Percentiles rank a stretch among this genome's conserved stretches.
phyloP scores from a whole-genome alignment of 2,329 filamentous ascomycete species.

The Fusarium clavum region DNA sequence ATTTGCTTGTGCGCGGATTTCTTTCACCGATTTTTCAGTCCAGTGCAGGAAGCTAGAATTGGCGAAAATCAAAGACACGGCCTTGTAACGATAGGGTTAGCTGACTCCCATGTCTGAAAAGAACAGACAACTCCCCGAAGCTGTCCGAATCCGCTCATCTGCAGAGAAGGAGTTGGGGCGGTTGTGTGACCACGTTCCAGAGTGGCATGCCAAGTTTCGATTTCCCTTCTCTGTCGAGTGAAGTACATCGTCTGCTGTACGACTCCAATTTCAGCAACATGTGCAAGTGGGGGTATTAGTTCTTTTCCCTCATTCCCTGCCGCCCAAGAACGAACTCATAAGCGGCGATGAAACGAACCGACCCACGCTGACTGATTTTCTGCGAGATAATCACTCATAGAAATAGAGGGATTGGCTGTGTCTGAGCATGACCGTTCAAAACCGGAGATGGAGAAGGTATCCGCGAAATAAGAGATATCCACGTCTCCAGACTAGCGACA shows the following conservation, averaged over 20 bases:
- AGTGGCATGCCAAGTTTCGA: conserved; percentile 15
- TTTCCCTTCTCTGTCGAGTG: conserved; percentile 12
- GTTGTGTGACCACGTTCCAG: conserved; percentile 24
- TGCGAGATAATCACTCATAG: conserved; percentile 33
- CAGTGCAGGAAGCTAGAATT: conserved; percentile 9
- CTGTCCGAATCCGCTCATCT: conserved; percentile 20
- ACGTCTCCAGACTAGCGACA: conserved; percentile 22
- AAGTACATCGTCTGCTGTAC: conserved; percentile 5
- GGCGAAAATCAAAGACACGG: conserved; percentile 9
- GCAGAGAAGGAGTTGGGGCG: conserved; percentile 3
- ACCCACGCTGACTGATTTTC: conserved; percentile 14
- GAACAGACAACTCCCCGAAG: conserved; percentile 34
- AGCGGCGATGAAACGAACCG: conserved; percentile 6
- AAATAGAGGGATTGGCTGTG: conserved; percentile 13
- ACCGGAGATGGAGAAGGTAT: conserved; percentile 16
- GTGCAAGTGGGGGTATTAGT: conserved; percentile 25
- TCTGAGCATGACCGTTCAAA: conserved; percentile 1
- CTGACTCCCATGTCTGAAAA: conserved; percentile 4
- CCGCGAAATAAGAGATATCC: conserved; percentile 30
- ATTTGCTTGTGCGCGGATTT: conserved; percentile 20
- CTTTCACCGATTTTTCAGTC: conserved; percentile 24
- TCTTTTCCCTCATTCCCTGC: conserved; percentile 16
- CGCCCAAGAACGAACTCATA: conserved; percentile 22
- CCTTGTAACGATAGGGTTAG: conserved; percentile 29
- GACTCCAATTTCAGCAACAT: conserved; percentile 10